phyloP scores from a whole-genome alignment of 805 yeast species.

The Lachancea thermotolerans region DNA sequence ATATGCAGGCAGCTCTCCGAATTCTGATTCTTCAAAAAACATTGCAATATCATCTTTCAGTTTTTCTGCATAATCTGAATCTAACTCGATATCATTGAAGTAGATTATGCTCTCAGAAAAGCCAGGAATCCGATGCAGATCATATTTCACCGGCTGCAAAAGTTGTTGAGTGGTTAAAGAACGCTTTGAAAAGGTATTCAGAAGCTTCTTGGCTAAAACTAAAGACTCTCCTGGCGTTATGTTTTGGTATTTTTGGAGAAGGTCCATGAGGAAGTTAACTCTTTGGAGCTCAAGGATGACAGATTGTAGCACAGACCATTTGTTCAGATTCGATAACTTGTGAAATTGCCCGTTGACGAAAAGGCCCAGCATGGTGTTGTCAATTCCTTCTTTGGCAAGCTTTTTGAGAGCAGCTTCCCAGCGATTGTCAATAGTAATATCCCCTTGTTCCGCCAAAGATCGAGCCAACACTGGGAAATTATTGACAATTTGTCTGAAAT shows the following conservation, averaged over 20 bases:
- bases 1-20: slow-evolving; percentile 62
- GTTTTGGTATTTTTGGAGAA: slow-evolving; percentile 6
- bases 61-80: slow-evolving; percentile 41
- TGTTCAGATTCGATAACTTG: slow-evolving; percentile 20
- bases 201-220: slow-evolving; percentile 13
- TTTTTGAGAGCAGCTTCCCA: slow-evolving; percentile 8
- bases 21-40: slow-evolving; percentile 41
- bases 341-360: slow-evolving; percentile 30
- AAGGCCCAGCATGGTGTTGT: slow-evolving; percentile 27
- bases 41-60: slow-evolving; percentile 40
- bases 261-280: slow-evolving; percentile 10
- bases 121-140: slow-evolving; percentile 27
- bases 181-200: slow-evolving; percentile 17
- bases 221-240: background rate
- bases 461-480: slow-evolving; percentile 34
- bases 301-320: slow-evolving; percentile 16
- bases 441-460: slow-evolving; percentile 8
- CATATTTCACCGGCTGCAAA: slow-evolving; percentile 28
- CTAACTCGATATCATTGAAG: slow-evolving; percentile 71
- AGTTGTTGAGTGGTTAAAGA: slow-evolving; percentile 21
- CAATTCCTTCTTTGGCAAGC: slow-evolving; percentile 25
- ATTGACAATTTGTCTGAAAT: slow-evolving; percentile 35
- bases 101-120: slow-evolving; percentile 46
- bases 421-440: slow-evolving; percentile 4
- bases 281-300: slow-evolving; percentile 18